Percentiles rank a stretch among this genome's conserved stretches.
These are phyloP conservation scores for Fusarium sp. DNA, from an alignment of 2,329 filamentous ascomycete species.

Conservation along the genomic window DNA sequence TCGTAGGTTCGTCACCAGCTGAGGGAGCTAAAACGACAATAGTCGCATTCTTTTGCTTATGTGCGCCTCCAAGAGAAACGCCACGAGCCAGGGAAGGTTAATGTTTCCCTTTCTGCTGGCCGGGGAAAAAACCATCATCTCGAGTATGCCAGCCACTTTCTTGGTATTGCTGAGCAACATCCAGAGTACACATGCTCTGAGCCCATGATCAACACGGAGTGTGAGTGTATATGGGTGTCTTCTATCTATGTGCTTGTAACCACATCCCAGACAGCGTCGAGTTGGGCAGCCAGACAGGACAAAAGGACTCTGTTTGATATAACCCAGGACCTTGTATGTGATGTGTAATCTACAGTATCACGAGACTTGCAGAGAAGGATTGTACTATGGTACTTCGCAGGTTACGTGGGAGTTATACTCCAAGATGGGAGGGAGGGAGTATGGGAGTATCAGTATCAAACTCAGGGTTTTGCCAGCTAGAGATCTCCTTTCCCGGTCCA, in stretches of 20 bases:
- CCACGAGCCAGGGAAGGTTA: conserved; percentile 13
- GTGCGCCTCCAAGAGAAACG: not conserved
- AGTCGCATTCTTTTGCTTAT: conserved; percentile 23
- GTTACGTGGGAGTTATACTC: conserved; percentile 24
- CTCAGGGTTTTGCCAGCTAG: conserved; percentile 1
- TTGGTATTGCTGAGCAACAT: conserved; percentile 4
- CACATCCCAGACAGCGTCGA: conserved; percentile 15
- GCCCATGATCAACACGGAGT: conserved; percentile 1
- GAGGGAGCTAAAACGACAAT: conserved; percentile 18
- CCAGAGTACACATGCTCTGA: conserved; percentile 1
- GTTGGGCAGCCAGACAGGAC: conserved; percentile 32
- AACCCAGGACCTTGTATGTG: conserved; percentile 27
- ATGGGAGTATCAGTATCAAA: conserved; percentile 25
- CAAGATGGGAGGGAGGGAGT: not conserved
- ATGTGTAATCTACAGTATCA: conserved; percentile 15
- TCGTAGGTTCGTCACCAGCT: conserved; percentile 27
- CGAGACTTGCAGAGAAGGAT: conserved; percentile 11
- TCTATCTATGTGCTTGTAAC: not conserved
- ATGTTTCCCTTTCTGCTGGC: not conserved
- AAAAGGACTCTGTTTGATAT: conserved; percentile 16
- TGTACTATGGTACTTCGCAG: conserved; percentile 24
- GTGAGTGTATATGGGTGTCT: conserved; percentile 15
- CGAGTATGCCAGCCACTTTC: not conserved
- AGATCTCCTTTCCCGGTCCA: conserved; percentile 6
- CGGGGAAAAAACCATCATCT: conserved; percentile 1